These are phyloP conservation scores for Nigrospora osmanthi DNA, from an alignment of 2,329 filamentous ascomycete species.

Conservation along the genomic window DNA sequence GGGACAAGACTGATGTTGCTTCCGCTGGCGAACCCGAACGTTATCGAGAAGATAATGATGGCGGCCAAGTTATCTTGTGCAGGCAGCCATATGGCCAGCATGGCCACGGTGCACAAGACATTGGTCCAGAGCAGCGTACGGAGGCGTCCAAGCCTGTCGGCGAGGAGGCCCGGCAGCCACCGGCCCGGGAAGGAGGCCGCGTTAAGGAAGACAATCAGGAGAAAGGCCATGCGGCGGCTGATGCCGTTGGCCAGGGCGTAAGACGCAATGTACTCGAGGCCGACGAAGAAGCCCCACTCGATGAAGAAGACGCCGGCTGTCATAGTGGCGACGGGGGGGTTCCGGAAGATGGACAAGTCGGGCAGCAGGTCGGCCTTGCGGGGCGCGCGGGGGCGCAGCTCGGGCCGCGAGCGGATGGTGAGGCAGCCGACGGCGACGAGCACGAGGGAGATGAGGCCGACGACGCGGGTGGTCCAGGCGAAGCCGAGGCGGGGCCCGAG, in stretches of 20 bases:
- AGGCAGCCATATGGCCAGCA: conserved; percentile 72
- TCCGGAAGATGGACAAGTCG: conserved; percentile 58
- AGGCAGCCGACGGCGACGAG: conserved; percentile 36
- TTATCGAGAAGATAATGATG: conserved; percentile 56
- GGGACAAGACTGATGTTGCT: conserved; percentile 72
- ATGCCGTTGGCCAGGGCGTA: conserved; percentile 66
- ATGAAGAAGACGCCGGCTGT: conserved; percentile 63
- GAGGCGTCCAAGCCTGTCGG: conserved; percentile 76
- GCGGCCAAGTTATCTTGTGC: conserved; percentile 49
- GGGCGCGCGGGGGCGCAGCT: conserved; percentile 41
- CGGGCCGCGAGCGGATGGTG: conserved; percentile 48
- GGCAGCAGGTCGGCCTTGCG: conserved; percentile 51
- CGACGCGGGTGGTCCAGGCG: conserved; percentile 42
- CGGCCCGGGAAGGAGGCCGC: conserved; percentile 73
- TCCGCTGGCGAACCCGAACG: conserved; percentile 76
- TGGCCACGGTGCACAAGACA: conserved; percentile 50
- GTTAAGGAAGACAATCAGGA: conserved; percentile 70
- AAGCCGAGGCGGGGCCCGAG: conserved; percentile 42
- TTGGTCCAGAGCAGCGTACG: conserved; percentile 75
- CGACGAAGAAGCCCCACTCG: conserved; percentile 71
- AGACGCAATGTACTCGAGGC: conserved; percentile 72
- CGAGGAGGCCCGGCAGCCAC: conserved; percentile 68
- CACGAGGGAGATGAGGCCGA: conserved; percentile 40
- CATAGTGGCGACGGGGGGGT: conserved; percentile 54
- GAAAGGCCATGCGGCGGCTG: conserved; percentile 58